These are phyloP conservation scores for Umbelopsis sp. DNA, from an alignment of 192 early-diverging fungal genomes.

Conservation along the genomic window DNA sequence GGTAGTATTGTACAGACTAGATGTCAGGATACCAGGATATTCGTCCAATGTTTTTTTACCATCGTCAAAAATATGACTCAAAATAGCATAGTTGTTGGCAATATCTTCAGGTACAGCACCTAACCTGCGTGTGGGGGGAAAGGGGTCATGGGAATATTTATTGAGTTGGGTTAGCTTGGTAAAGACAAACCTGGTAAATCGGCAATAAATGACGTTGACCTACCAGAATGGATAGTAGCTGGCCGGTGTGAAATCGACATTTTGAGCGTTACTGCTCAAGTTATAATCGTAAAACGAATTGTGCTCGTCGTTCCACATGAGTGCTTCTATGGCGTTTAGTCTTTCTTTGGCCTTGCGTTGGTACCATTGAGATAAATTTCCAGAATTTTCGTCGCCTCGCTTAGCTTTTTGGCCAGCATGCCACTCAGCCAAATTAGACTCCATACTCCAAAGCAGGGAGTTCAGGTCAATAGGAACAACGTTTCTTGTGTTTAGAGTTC, in stretches of 20 bases:
- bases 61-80: conserved; percentile 42
- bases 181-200: neutral
- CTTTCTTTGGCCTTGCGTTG: conserved; percentile 37
- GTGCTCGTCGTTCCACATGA: conserved; percentile 52
- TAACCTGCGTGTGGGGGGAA: conserved; percentile 22
- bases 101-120: conserved; percentile 23
- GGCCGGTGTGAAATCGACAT: conserved; percentile 46
- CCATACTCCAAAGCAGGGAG: conserved; percentile 63
- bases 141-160: neutral
- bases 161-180: neutral
- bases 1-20: conserved; percentile 54
- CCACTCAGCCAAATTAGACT: conserved; percentile 42
- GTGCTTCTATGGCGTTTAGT: conserved; percentile 45
- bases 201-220: conserved; percentile 12
- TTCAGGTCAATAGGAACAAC: conserved; percentile 76
- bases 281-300: conserved; percentile 60
- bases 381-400: neutral
- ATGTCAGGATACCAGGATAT: conserved; percentile 60
- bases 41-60: conserved; percentile 35
- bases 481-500: conserved; percentile 51
- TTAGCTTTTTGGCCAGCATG: neutral
- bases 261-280: conserved; percentile 34
- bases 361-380: conserved; percentile 20
- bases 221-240: conserved; percentile 68
- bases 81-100: conserved; percentile 22